phyloP scores from a whole-genome alignment of 2,329 filamentous ascomycete species.

The Scedosporium apiospermum region DNA sequence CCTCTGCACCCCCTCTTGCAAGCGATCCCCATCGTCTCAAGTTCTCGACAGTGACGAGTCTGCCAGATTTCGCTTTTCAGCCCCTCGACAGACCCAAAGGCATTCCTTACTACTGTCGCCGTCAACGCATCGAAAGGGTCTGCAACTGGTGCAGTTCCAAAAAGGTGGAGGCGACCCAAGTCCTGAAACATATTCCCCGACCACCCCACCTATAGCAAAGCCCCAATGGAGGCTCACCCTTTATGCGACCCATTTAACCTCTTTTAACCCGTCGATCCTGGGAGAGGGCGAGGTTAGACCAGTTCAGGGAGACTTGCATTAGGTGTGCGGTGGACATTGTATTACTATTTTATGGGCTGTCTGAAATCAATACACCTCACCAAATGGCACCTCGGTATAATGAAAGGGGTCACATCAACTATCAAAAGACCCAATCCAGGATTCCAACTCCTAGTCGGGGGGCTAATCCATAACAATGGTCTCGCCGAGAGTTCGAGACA shows the following conservation, averaged over 20 bases:
- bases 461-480: background rate
- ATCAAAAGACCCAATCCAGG: background rate
- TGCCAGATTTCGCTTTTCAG: background rate
- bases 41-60: background rate
- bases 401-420: background rate
- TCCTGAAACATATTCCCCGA: conserved; percentile 4
- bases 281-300: background rate
- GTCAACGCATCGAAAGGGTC: background rate
- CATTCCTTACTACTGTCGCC: background rate
- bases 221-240: background rate
- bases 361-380: background rate
- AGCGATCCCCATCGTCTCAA: conserved; percentile 3
- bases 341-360: background rate
- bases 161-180: background rate
- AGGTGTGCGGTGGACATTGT: background rate
- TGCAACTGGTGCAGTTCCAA: background rate
- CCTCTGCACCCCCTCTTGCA: background rate
- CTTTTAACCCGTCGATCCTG: background rate
- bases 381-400: background rate
- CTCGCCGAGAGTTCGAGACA: background rate
- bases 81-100: background rate
- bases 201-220: background rate
- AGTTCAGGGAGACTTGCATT: background rate
- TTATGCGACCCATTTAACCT: conserved; percentile 6
- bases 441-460: background rate